A percentile compares a stretch with the other conserved stretches of the same genome.
Conservation (phyloP, 192 early-diverging fungal species). For the Backusella tarrabulga region DNA sequence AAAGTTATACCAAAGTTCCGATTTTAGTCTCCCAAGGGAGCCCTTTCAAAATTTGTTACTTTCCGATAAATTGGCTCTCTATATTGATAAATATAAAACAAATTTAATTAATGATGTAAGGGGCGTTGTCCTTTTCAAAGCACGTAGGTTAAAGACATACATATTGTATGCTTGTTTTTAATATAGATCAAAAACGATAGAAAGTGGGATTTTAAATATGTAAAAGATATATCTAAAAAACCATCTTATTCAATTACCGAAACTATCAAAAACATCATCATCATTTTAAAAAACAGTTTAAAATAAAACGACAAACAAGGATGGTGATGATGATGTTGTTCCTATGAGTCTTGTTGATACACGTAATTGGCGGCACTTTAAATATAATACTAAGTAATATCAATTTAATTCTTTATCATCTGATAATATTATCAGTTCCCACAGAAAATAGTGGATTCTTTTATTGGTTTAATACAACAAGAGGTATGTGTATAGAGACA, state of each 20-base stretch:
- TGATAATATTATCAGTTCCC: background rate
- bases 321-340: background rate
- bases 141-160: background rate
- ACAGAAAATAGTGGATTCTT: background rate
- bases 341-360: background rate
- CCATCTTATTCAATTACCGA: background rate
- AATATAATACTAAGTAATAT: background rate
- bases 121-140: background rate
- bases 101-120: background rate
- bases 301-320: background rate
- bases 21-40: no score
- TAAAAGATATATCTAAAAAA: background rate
- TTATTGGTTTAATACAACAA: background rate
- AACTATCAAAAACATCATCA: background rate
- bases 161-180: background rate
- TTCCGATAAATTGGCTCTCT: background rate
- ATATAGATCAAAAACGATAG: background rate
- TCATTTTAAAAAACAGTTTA: background rate
- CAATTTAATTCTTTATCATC: background rate
- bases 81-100: background rate
- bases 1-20: no score
- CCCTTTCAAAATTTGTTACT: no score
- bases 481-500: background rate
- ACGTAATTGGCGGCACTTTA: background rate
- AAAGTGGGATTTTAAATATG: background rate